These are phyloP conservation scores for Laguncularia racemosa DNA, from an alignment of 345 rosid species.

Conservation along the genomic window DNA sequence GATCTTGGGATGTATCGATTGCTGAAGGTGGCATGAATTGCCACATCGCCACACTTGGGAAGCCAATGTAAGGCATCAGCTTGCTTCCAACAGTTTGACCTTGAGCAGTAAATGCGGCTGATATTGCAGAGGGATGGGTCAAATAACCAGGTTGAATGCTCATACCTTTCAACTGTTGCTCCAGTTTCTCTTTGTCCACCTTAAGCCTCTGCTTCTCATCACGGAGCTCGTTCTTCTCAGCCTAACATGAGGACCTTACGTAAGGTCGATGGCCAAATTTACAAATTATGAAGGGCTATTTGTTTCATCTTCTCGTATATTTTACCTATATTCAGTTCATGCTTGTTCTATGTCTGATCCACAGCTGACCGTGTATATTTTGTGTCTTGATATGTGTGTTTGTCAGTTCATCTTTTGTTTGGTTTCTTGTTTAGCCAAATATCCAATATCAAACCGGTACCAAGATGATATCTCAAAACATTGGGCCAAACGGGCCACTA, in stretches of 20 bases:
- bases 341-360: too few relatives aligned
- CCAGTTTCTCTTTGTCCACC: slow-evolving; percentile 67
- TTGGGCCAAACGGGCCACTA: too few relatives aligned
- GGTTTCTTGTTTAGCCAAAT: too few relatives aligned
- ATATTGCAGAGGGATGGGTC: slow-evolving; percentile 47
- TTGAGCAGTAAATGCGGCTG: slow-evolving; percentile 67
- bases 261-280: too few relatives aligned
- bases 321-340: too few relatives aligned
- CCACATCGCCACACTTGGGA: slow-evolving; percentile 99
- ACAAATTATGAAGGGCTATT: too few relatives aligned
- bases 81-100: slow-evolving; percentile 87
- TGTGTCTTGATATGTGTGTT: too few relatives aligned
- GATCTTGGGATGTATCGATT: slow-evolving; percentile 96
- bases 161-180: slow-evolving; percentile 61
- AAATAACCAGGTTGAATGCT: slow-evolving; percentile 66
- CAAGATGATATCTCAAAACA: too few relatives aligned
- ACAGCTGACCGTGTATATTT: too few relatives aligned
- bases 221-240: slow-evolving; percentile 84
- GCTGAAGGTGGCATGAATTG: slow-evolving; percentile 97
- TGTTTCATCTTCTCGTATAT: too few relatives aligned
- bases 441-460: too few relatives aligned
- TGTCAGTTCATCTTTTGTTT: too few relatives aligned
- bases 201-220: slow-evolving; percentile 77
- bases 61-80: slow-evolving; percentile 81
- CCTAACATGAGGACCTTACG: slow-evolving; percentile 17